Evolutionary conservation across 345 rosid genomes (phyloP).

Genomic region (Arabis alpina): DNA sequence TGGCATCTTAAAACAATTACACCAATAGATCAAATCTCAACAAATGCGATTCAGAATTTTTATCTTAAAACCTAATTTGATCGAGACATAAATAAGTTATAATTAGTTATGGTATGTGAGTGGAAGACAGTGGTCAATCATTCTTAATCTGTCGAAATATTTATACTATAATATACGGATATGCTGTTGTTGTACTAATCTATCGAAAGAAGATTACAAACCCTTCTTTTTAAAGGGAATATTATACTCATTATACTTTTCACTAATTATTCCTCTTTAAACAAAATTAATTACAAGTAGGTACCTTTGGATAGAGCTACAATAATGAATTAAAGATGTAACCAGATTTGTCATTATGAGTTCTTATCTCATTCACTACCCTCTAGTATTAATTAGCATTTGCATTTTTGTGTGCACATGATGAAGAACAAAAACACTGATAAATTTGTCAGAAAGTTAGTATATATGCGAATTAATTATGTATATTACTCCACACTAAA

Average conservation of each 20-base stretch:
- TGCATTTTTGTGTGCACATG: constrained; percentile 25
- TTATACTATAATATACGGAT: background rate
- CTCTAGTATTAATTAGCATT: constrained; percentile 8
- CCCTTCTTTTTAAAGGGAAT: background rate
- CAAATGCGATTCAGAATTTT: background rate
- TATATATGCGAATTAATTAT: constrained; percentile 1
- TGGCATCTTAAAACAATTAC: constrained; percentile 7
- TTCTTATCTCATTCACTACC: constrained; percentile 22
- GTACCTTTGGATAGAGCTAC: background rate
- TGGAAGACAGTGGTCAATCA: constrained; percentile 33
- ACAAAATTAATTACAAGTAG: constrained; percentile 30
- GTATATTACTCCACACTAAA: background rate
- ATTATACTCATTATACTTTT: constrained; percentile 13
- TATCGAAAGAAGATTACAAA: constrained; percentile 29
- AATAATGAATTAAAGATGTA: constrained; percentile 13
- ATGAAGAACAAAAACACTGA: constrained; percentile 22
- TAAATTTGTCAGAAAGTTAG: constrained; percentile 34
- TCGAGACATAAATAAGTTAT: constrained; percentile 2
- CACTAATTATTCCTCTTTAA: constrained; percentile 25
- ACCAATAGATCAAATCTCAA: constrained; percentile 28
- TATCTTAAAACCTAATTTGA: background rate
- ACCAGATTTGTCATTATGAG: constrained; percentile 25
- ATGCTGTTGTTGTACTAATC: constrained; percentile 24
- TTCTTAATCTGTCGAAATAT: constrained; percentile 27
- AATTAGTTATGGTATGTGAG: constrained; percentile 10